Conservation (phyloP, 2,329 filamentous ascomycete genomes). For the Nakataea oryzae region DNA sequence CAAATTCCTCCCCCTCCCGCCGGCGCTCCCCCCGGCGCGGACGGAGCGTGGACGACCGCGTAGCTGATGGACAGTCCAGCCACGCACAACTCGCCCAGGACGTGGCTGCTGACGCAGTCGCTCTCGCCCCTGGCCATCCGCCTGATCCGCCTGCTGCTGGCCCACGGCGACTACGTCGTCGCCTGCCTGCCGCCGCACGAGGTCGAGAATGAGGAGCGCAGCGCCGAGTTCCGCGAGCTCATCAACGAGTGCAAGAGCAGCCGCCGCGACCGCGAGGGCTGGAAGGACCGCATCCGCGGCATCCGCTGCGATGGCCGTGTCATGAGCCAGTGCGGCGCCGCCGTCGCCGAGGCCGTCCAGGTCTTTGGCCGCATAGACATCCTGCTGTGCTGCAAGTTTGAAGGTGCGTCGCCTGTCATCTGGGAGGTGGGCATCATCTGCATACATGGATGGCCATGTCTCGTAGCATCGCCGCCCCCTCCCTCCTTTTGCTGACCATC, state of each 20-base stretch:
- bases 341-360: slow-evolving; percentile 75
- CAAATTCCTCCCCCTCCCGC: slow-evolving; percentile 7
- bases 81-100: slow-evolving; percentile 65
- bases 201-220: slow-evolving; percentile 66
- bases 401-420: slow-evolving; percentile 45
- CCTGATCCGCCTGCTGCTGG: slow-evolving; percentile 68
- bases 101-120: slow-evolving; percentile 86
- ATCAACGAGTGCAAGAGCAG: slow-evolving; percentile 57
- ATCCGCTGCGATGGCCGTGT: slow-evolving; percentile 53
- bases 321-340: slow-evolving; percentile 68
- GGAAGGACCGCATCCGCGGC: slow-evolving; percentile 65
- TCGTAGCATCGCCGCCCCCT: too few relatives aligned
- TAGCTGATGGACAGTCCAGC: slow-evolving; percentile 33
- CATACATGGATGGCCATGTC: too few relatives aligned
- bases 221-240: slow-evolving; percentile 70
- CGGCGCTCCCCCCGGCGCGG: background rate
- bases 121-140: slow-evolving; percentile 78
- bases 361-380: slow-evolving; percentile 85
- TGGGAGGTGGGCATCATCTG: background rate
- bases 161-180: slow-evolving; percentile 86
- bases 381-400: slow-evolving; percentile 77
- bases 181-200: slow-evolving; percentile 72
- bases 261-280: slow-evolving; percentile 59
- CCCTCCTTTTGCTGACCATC: too few relatives aligned
- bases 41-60: background rate